Base-by-base conservation (phyloP, 805 yeast species). In the Wickerhamomyces canadensis region DNA sequence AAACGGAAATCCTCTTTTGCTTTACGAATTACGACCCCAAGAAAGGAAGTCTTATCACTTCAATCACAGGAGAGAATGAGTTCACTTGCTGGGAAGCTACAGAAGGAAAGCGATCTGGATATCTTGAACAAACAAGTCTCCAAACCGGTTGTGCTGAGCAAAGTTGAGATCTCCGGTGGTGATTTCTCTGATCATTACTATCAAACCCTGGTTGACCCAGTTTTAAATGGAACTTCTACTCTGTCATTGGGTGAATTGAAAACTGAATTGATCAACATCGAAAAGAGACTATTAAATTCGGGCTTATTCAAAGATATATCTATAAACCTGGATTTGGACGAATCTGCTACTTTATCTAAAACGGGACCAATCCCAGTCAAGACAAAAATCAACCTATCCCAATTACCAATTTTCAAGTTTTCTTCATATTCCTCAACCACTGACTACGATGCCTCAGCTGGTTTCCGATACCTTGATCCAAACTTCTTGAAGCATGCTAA, bases 401-500 rank as follows among this genome's bases (percentile, higher is more conserved):
- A 74, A 5, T 44, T 59, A n/a, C 49, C 55, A 13, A 19, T 48
- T 13, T 62, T 47, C 48, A 55, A 41, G 41, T 56, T 46, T 36
- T 56, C 48, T n/a, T 52, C 51, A 1, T 64, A 65, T 19, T 58
- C 70, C 9, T 46, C 55, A 9, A 61, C 63, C 25, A 49, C 59
- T 7, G 64, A 60, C 26, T 51, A 54, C 18, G 63, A 64, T 14
- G 59, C 67, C 19, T 44, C 63, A 6, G 39, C 61, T 23, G 60
- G 58, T 15, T 38, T 61, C 19, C 55, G 58, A 33, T 65, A 63
- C 42, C 45, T 59, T 3, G 64, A 70, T 43, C 61, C 63, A 43
- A 80, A 80, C 51, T 57, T 68, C 5, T 64, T 77, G 32, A 84
- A 84, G 10, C 74, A 75, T 27, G 83, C 82, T 0, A 83, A 78